Percentiles rank a stretch among this genome's conserved stretches.
These are phyloP conservation scores for Trichosanthes truncata DNA, from an alignment of 306 rosid species.

Conservation along the genomic window DNA sequence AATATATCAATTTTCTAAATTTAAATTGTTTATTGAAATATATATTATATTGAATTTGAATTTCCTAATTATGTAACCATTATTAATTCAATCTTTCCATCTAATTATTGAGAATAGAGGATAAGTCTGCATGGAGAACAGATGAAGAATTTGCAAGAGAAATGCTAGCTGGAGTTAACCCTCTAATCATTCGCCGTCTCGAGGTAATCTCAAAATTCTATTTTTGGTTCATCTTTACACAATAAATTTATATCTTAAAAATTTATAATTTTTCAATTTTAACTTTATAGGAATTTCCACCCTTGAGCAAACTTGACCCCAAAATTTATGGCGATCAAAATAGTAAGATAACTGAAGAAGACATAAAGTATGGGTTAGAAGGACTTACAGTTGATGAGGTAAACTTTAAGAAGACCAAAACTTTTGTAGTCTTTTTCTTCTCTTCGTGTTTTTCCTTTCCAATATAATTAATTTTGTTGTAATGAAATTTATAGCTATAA, in stretches of 20 bases:
- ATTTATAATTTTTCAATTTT: background rate
- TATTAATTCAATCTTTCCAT: background rate
- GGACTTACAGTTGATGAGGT: conserved; percentile 55
- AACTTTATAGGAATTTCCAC: conserved; percentile 61
- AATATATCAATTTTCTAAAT: too few relatives aligned
- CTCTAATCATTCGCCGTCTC: conserved; percentile 50
- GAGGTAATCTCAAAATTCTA: conserved; percentile 23
- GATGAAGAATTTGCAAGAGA: conserved; percentile 88
- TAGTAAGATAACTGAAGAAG: conserved; percentile 39
- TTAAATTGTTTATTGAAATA: too few relatives aligned
- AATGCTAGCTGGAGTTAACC: conserved; percentile 79
- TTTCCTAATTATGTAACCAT: background rate
- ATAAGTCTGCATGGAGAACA: conserved; percentile 66
- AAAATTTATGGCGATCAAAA: conserved; percentile 47
- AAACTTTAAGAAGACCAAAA: background rate
- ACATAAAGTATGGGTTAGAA: conserved; percentile 35
- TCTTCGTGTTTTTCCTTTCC: background rate
- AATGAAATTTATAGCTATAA: background rate
- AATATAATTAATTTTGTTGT: background rate
- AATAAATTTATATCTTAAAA: background rate
- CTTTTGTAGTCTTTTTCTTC: background rate
- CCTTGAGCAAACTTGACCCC: conserved; percentile 48
- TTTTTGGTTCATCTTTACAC: background rate
- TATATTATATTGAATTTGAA: too few relatives aligned
- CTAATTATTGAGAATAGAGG: conserved; percentile 26